Evolutionary conservation across 805 yeast species (phyloP), one percentile per base, ranked within the genome.

Genomic region (Diddensiella caesifluorescens): DNA sequence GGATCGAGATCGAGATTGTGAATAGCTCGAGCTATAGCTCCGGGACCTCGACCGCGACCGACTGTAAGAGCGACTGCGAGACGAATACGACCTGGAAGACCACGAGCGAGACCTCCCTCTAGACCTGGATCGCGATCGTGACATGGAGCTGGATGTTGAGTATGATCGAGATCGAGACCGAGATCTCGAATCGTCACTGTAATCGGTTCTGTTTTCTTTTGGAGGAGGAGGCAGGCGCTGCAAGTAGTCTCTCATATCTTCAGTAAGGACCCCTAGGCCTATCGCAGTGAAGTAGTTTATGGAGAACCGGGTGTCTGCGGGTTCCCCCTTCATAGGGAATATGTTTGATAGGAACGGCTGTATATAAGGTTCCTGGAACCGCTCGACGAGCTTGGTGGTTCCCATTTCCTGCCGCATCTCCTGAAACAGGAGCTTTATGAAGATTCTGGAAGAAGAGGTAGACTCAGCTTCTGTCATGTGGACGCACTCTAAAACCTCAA

Each of bases 261-360:
- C 95, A 0, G 97, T 89, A 44, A 90, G 59, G 2, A 73, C 71
- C 34, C 97, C 97, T 37, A 90, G 60, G 0, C 94, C 94, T 47
- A 90, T 87, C 1, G 97, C 96, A 0, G 97, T 90, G 61, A 90
- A 90, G 59, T 73, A 90, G 57, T 90, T 90, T 57, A 88, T 87
- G 1, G 94, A 73, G 58, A 89, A 90, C 45, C 90, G 39, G 2
- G 64, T 56, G 21, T 64, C 62, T 5, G 39, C 52, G 31, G 50
- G 51, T 13, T 62, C 60, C 34, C 45, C 43, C 12, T 61, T 62
- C 16, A 57, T 38, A 50, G 95, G 96, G 54, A 89, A 84, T 28
- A 89, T 50, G 0, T 86, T 86, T 1, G 46, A 50, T 23, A 82
- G 45, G 35, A 52, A 70, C 0, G 74, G 72, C 38, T 68, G 67